A percentile compares a stretch with the other conserved stretches of the same genome.
Conservation (phyloP, 2,329 filamentous ascomycete species). For the Colletotrichum sp. region DNA sequence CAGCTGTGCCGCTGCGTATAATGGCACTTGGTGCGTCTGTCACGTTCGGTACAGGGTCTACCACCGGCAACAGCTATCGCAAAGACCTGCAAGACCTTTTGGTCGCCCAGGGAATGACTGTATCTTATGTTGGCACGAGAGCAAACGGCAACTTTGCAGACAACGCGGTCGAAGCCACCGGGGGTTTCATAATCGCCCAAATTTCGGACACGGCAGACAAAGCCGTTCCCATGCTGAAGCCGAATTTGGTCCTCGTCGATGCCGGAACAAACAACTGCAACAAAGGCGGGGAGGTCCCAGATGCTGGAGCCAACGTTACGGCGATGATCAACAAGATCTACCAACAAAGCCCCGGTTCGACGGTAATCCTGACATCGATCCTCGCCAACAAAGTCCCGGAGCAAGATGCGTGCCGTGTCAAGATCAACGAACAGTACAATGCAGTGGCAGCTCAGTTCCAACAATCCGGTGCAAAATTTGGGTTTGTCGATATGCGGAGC, state of each 20-base stretch:
- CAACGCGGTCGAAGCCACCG: conserved; percentile 13
- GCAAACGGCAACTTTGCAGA: conserved; percentile 6
- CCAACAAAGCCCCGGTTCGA: conserved; percentile 17
- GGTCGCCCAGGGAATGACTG: background rate
- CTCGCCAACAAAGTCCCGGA: conserved; percentile 12
- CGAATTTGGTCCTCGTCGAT: conserved; percentile 25
- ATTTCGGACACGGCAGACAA: conserved; percentile 3
- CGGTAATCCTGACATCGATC: conserved; percentile 8
- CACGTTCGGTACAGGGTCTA: conserved; percentile 25
- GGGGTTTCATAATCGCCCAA: conserved; percentile 7
- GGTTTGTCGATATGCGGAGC: conserved; percentile 24
- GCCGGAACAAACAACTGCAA: conserved; percentile 26
- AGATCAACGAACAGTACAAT: conserved; percentile 22
- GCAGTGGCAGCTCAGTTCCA: background rate
- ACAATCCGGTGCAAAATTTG: conserved; percentile 17
- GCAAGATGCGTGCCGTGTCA: conserved; percentile 20
- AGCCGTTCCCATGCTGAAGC: conserved; percentile 8
- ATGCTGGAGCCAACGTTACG: conserved; percentile 12
- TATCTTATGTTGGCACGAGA: conserved; percentile 1
- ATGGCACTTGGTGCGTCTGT: conserved; percentile 17
- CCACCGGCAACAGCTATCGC: conserved; percentile 42
- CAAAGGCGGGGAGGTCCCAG: conserved; percentile 6
- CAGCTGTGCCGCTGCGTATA: background rate
- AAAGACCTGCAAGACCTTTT: conserved; percentile 28
- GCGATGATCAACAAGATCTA: conserved; percentile 20